These are phyloP conservation scores for Vachellia collinsii DNA, from an alignment of 306 rosid genomes.

Conservation along the genomic window DNA sequence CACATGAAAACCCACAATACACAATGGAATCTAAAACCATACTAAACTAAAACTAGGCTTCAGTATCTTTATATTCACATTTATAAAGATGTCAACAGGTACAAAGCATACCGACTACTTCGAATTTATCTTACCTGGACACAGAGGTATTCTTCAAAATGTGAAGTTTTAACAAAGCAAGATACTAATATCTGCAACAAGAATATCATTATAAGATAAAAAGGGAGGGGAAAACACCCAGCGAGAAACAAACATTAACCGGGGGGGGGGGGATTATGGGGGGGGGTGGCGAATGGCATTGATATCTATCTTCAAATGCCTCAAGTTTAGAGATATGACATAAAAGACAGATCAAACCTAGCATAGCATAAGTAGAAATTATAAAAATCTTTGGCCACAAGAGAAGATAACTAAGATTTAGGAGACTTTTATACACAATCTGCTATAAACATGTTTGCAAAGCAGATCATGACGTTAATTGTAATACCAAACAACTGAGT, in stretches of 20 bases:
- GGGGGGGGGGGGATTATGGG: background rate
- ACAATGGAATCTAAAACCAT: slow-evolving; percentile 20
- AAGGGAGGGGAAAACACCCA: slow-evolving; percentile 1
- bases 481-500: background rate
- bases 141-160: slow-evolving; percentile 89
- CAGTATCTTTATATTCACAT: slow-evolving; percentile 7
- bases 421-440: slow-evolving; percentile 10
- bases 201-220: slow-evolving; percentile 30
- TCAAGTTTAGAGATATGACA: background rate
- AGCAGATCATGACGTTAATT: slow-evolving; percentile 7
- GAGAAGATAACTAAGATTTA: background rate
- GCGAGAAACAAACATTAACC: background rate
- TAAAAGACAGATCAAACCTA: background rate
- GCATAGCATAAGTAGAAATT: slow-evolving; percentile 8
- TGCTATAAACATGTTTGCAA: slow-evolving; percentile 3
- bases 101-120: slow-evolving; percentile 13
- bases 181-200: slow-evolving; percentile 84
- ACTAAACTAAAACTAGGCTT: slow-evolving; percentile 8
- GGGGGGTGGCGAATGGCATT: background rate
- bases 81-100: background rate
- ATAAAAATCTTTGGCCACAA: slow-evolving; percentile 5
- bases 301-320: slow-evolving; percentile 12
- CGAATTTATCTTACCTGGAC: slow-evolving; percentile 67
- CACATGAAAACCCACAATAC: slow-evolving; percentile 7
- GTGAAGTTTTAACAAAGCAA: slow-evolving; percentile 97